Base-by-base conservation (phyloP, 345 rosid genomes). In the Arabidopsis arenosa region DNA sequence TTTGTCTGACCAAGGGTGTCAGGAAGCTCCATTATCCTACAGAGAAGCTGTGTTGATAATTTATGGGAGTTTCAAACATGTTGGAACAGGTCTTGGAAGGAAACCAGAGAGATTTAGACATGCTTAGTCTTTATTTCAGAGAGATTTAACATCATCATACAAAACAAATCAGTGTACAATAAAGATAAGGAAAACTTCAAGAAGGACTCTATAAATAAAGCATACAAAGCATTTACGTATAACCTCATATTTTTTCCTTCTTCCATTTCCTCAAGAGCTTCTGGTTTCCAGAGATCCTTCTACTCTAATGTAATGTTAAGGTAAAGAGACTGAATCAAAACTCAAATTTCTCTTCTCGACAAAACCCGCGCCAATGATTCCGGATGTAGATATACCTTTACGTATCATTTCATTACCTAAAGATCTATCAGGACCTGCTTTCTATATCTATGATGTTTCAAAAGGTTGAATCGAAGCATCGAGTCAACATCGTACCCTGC, bases 401-500 rank as follows among this genome's bases (percentile, higher is more conserved):
- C 45, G 47, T 41, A 44, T 52, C 69, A 18, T 41, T 30, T 41
- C 70, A 54, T 33, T 55, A 44, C 72, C 58, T 26, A 75, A 47
- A 23, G 11, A 66, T 58, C 49, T 47, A 48, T 49, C 56, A 57
- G 33, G 28, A 68, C 63, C 58, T 51, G 61, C 63, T 35, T 69
- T 62, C 70, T 76, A 41, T 11, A 58, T 70, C 61, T 70, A 56
- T 56, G 66, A 54, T 1, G 65, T 45, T 36, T 63, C 66, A 86
- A 77, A 70, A 84, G 80, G 7, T 60, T 53, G 30, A 7, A 33
- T 67, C 78, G 23, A 76, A 91, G 84, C 79, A 70, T 78, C 7
- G 79, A 43, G 56, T 87, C 77, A 80, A 92, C 62, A 66, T 92
- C 75, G 56, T 92, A 95, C 58, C 96, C 93, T 57, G 77, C 59